These are phyloP conservation scores for Chaetomium tenue DNA, from an alignment of 495 filamentous ascomycete species.

Conservation along the genomic window DNA sequence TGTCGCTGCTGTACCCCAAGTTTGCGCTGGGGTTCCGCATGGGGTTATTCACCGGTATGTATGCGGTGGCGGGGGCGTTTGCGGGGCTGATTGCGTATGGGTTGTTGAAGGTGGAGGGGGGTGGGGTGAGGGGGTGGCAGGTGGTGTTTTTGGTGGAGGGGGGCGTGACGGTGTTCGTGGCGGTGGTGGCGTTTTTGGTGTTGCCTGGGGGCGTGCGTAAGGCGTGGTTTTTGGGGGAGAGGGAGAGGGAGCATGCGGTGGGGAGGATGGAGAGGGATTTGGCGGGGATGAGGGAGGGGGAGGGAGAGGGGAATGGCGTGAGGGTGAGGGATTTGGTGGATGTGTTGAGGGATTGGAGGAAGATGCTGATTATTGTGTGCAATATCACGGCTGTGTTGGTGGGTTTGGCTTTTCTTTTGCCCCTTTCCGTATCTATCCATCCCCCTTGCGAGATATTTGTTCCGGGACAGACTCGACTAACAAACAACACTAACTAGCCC, in stretches of 20 bases:
- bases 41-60: slow-evolving; percentile 58
- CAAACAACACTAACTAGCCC: slow-evolving; percentile 2
- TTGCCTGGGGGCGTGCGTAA: slow-evolving; percentile 49
- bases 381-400: slow-evolving; percentile 28
- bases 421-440: too few species aligned
- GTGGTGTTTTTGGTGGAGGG: slow-evolving; percentile 58
- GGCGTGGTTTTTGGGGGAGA: slow-evolving; percentile 32
- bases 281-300: slow-evolving; percentile 26
- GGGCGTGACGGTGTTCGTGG: slow-evolving; percentile 44
- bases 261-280: slow-evolving; percentile 38
- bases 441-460: too few species aligned
- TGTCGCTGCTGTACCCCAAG: slow-evolving; percentile 62
- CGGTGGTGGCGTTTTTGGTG: slow-evolving; percentile 59
- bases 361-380: slow-evolving; percentile 28
- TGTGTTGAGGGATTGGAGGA: slow-evolving; percentile 29
- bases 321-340: slow-evolving; percentile 20
- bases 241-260: slow-evolving; percentile 32
- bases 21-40: slow-evolving; percentile 58
- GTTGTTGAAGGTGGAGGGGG: slow-evolving; percentile 50
- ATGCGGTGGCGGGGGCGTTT: slow-evolving; percentile 55
- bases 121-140: slow-evolving; percentile 51
- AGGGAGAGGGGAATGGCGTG: slow-evolving; percentile 20
- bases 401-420: not conserved
- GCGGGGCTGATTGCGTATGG: slow-evolving; percentile 60
- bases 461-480: too few species aligned